Percentiles rank a stretch among this genome's conserved stretches.
Evolutionary conservation across 805 yeast genomes (phyloP).

Genomic region (Cyberlindnera saturnus): DNA sequence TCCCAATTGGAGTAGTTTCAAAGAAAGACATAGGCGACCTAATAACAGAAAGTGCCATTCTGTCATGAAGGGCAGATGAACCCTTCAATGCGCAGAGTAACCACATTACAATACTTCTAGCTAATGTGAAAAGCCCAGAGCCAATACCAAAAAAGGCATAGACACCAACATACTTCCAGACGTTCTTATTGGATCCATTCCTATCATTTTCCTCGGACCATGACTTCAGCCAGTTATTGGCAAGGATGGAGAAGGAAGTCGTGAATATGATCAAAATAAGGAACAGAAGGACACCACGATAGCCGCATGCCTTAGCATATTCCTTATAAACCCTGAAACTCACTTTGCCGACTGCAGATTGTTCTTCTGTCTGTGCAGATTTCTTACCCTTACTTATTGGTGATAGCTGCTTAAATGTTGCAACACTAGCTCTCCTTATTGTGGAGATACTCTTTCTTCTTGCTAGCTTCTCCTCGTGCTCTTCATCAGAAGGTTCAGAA

Average conservation of each 20-base stretch:
- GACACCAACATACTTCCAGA: constrained; percentile 41
- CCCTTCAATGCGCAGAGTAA: constrained; percentile 51
- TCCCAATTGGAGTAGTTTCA: constrained; percentile 64
- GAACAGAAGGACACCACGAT: constrained; percentile 37
- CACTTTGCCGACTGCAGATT: constrained; percentile 56
- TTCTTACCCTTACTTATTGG: constrained; percentile 27
- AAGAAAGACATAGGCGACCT: constrained; percentile 61
- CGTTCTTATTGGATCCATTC: constrained; percentile 36
- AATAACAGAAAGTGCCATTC: constrained; percentile 48
- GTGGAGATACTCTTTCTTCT: constrained; percentile 4
- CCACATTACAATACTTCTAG: constrained; percentile 44
- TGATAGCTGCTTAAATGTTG: constrained; percentile 44
- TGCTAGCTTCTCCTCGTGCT: constrained; percentile 3
- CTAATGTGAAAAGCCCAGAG: constrained; percentile 41
- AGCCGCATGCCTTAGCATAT: constrained; percentile 57
- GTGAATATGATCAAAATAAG: constrained; percentile 30
- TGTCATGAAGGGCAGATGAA: constrained; percentile 47
- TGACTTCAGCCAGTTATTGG: constrained; percentile 59
- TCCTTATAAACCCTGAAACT: constrained; percentile 44
- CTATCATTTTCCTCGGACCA: constrained; percentile 56
- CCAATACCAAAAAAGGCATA: constrained; percentile 53
- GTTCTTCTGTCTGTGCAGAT: constrained; percentile 45
- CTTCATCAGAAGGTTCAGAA: constrained; percentile 1
- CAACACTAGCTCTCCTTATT: constrained; percentile 47
- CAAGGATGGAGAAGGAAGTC: constrained; percentile 33